Conservation (phyloP, 2,329 filamentous ascomycete species). For the Fusarium armeniacum region DNA sequence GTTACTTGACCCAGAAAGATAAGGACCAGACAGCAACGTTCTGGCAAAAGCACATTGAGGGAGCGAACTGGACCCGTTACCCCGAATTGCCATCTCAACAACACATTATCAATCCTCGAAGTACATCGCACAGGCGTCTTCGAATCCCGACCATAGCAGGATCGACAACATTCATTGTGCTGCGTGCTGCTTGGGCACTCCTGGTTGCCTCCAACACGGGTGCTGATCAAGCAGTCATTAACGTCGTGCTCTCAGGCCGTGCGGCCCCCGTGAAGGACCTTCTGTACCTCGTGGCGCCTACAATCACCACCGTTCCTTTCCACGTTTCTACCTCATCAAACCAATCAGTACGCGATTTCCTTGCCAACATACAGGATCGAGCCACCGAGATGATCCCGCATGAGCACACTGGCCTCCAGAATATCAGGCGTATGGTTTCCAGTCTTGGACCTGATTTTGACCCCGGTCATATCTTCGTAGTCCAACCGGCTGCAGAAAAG, state of each 20-base stretch:
- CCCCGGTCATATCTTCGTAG: constrained; percentile 10
- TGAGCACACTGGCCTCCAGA: constrained; percentile 7
- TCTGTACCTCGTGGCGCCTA: constrained; percentile 2
- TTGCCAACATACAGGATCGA: background rate
- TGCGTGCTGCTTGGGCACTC: constrained; percentile 14
- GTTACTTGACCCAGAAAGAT: constrained; percentile 5
- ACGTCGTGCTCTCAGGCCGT: constrained; percentile 9
- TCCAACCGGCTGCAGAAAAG: constrained; percentile 4
- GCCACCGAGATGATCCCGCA: constrained; percentile 1
- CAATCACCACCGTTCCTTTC: constrained; percentile 12
- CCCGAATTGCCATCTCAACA: constrained; percentile 11
- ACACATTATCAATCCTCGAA: constrained; percentile 7
- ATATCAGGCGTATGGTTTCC: constrained; percentile 7
- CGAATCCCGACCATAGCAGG: background rate
- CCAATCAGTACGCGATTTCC: constrained; percentile 3
- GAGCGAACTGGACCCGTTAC: constrained; percentile 1
- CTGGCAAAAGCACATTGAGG: constrained; percentile 6
- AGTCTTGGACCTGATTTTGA: constrained; percentile 9
- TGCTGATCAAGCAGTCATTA: background rate
- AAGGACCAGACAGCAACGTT: background rate
- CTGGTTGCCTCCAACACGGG: constrained; percentile 7
- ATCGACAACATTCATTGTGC: constrained; percentile 5
- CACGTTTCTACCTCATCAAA: constrained; percentile 3
- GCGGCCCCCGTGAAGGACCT: background rate
- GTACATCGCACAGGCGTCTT: constrained; percentile 3